Conservation (phyloP, 2,329 filamentous ascomycete species). For the Alternaria sp. region DNA sequence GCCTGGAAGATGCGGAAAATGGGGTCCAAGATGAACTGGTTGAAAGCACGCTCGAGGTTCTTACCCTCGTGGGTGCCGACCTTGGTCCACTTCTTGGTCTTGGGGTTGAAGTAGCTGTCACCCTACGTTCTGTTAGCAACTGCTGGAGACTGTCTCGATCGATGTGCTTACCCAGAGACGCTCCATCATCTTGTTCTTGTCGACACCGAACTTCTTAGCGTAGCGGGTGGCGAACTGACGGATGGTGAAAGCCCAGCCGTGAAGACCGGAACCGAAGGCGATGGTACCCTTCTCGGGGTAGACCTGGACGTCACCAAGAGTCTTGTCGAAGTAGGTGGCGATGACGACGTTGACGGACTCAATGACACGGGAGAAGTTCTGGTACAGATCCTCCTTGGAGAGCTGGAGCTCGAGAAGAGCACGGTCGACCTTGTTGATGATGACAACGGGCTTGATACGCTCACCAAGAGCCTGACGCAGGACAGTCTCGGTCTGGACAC, state of each 20-base stretch:
- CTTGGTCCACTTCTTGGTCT: constrained; percentile 99
- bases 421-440: constrained; percentile 99
- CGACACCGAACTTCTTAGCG: constrained; percentile 99
- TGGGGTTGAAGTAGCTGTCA: constrained; percentile 99
- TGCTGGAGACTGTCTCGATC: background rate
- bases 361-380: constrained; percentile 99
- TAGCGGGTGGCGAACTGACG: constrained; percentile 96
- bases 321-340: constrained; percentile 97
- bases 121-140: constrained; percentile 60
- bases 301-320: constrained; percentile 96
- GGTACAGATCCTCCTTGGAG: constrained; percentile 98
- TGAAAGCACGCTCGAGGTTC: constrained; percentile 96
- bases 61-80: constrained; percentile 82
- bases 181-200: constrained; percentile 99
- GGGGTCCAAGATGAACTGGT: constrained; percentile 98
- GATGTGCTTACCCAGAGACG: constrained; percentile 84
- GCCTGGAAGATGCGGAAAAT: constrained; percentile 99
- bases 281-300: constrained; percentile 98
- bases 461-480: constrained; percentile 98
- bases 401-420: constrained; percentile 99
- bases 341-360: constrained; percentile 99
- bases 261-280: constrained; percentile 98
- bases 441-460: constrained; percentile 99
- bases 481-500: constrained; percentile 99
- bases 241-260: constrained; percentile 99